A percentile compares a stretch with the other conserved stretches of the same genome.
phyloP scores from a whole-genome alignment of 192 early-diverging fungal species.

The Neocallimastix lanati region DNA sequence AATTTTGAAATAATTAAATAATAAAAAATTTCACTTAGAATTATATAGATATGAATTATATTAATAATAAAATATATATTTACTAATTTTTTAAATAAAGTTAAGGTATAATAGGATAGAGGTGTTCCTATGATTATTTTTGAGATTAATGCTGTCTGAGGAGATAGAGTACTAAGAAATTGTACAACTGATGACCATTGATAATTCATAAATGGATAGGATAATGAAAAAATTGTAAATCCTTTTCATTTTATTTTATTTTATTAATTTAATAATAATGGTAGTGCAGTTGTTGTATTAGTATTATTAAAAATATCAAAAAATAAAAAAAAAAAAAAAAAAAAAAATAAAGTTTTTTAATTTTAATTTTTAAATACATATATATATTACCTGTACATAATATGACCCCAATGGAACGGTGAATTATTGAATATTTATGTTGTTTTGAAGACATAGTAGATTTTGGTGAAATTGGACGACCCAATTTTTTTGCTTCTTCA shows the following conservation, averaged over 20 bases:
- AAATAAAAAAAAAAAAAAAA: too few relatives aligned
- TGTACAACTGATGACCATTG: not conserved
- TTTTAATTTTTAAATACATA: too few relatives aligned
- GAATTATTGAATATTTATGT: not conserved
- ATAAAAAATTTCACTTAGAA: too few relatives aligned
- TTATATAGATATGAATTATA: too few relatives aligned
- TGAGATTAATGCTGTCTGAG: not conserved
- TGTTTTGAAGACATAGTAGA: not conserved
- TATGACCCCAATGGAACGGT: not conserved
- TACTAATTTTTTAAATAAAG: not conserved
- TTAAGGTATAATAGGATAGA: not conserved
- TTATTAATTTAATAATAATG: too few relatives aligned
- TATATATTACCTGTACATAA: not conserved
- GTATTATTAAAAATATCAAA: too few relatives aligned
- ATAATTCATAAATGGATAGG: not conserved
- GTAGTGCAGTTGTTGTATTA: too few relatives aligned
- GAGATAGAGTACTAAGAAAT: not conserved
- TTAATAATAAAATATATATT: not conserved
- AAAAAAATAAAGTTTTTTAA: too few relatives aligned
- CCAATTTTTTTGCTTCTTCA: not conserved
- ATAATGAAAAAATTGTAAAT: not conserved
- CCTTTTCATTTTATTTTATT: not conserved
- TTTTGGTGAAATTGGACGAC: not conserved
- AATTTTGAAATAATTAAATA: too few relatives aligned
- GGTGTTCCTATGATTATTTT: not conserved